These are phyloP conservation scores for Calonectria pseudoreteaudii DNA, from an alignment of 2,329 filamentous ascomycete species.

Conservation along the genomic window DNA sequence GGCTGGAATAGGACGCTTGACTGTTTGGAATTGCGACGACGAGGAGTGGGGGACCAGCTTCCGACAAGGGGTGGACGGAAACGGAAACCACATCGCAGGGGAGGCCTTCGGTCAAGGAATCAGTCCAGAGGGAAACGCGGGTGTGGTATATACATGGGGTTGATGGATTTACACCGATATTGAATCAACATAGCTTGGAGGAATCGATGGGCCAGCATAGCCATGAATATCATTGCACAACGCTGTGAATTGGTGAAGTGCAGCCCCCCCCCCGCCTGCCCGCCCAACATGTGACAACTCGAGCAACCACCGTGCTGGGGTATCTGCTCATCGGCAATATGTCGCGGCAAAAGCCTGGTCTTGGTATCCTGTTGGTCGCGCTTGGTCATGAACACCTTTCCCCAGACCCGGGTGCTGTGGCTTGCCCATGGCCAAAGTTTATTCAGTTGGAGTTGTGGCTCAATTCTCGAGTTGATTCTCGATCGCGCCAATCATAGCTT, in stretches of 20 bases:
- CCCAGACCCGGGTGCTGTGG: conserved; percentile 25
- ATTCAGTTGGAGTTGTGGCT: conserved; percentile 33
- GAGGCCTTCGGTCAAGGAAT: conserved; percentile 26
- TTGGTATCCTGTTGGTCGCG: conserved; percentile 8
- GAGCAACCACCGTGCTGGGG: not conserved
- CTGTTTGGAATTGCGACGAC: conserved; percentile 41
- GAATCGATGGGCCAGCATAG: conserved; percentile 7
- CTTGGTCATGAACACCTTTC: not conserved
- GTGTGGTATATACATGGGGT: not conserved
- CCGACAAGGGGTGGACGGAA: conserved; percentile 35
- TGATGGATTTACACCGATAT: conserved; percentile 14
- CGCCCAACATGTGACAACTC: conserved; percentile 17
- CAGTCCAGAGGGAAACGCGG: conserved; percentile 12
- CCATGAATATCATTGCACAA: conserved; percentile 4
- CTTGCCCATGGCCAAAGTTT: conserved; percentile 37
- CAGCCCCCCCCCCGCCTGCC: too few species aligned
- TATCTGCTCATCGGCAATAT: conserved; percentile 4
- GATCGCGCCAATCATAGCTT: conserved; percentile 35
- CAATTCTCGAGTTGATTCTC: conserved; percentile 22
- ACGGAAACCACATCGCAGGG: conserved; percentile 42
- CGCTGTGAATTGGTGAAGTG: conserved; percentile 8
- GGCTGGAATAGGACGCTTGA: conserved; percentile 24
- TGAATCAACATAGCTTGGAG: not conserved
- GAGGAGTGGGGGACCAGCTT: conserved; percentile 38
- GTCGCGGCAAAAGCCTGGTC: conserved; percentile 7